Percentiles rank a stretch among this genome's conserved stretches.
Evolutionary conservation across 2,329 filamentous ascomycete genomes (phyloP).

Genomic region (Phaeosphaeria sp.): DNA sequence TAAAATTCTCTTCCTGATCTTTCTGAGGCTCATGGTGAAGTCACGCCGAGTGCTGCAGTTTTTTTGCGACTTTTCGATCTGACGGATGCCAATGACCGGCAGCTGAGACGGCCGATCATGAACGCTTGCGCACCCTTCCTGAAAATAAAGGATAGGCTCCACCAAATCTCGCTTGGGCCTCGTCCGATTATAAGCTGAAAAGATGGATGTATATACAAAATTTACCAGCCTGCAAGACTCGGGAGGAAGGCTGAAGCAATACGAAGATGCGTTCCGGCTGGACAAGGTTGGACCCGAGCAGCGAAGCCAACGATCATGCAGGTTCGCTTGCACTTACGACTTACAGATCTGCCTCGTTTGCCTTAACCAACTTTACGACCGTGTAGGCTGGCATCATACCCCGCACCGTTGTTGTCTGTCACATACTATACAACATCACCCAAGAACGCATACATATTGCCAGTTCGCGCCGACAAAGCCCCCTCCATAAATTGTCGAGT

Average conservation of each 20-base stretch:
- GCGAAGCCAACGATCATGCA: background rate
- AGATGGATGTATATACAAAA: background rate
- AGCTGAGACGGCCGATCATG: background rate
- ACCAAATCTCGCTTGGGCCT: background rate
- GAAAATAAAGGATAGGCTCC: background rate
- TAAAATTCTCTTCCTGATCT: too few species aligned
- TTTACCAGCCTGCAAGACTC: background rate
- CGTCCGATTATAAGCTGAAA: background rate
- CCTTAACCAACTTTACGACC: background rate
- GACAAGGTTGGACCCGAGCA: background rate
- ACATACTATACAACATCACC: background rate
- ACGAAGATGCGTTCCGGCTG: background rate
- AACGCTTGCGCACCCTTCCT: background rate
- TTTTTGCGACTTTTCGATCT: background rate
- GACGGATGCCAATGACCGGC: background rate
- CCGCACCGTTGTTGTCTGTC: background rate
- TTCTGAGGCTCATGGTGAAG: too few species aligned
- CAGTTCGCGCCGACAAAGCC: background rate
- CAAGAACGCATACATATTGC: background rate
- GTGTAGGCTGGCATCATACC: background rate
- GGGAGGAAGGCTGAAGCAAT: background rate
- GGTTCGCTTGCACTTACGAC: background rate
- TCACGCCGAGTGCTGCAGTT: too few species aligned
- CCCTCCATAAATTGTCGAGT: background rate
- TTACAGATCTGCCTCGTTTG: background rate